Conservation (phyloP, 2,329 filamentous ascomycete genomes). For the Ceratocystis eucalypticola region DNA sequence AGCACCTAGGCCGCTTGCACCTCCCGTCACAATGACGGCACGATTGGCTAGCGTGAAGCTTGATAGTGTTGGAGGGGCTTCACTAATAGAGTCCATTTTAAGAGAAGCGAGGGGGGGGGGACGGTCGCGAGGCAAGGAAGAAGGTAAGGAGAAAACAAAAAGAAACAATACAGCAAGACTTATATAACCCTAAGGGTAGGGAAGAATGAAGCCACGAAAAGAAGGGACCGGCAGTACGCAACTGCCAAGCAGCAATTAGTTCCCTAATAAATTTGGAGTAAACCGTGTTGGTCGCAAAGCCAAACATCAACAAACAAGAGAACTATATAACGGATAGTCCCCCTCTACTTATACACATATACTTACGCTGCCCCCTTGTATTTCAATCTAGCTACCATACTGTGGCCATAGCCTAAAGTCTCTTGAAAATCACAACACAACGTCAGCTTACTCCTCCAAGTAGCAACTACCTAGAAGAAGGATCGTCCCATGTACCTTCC, state of each 20-base stretch:
- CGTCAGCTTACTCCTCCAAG: too few species aligned
- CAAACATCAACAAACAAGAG: too few species aligned
- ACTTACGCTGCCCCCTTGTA: too few species aligned
- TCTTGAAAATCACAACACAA: neutral
- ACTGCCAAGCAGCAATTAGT: too few species aligned
- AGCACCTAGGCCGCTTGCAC: constrained; percentile 74
- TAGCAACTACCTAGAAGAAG: neutral
- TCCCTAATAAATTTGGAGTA: too few species aligned
- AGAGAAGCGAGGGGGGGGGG: too few species aligned
- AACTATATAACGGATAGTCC: too few species aligned
- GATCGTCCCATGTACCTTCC: neutral
- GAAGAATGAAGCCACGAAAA: neutral
- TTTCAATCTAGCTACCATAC: too few species aligned
- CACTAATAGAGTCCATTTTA: neutral
- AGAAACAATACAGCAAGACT: neutral
- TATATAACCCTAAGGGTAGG: too few species aligned
- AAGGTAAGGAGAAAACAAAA: neutral
- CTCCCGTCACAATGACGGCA: constrained; percentile 77
- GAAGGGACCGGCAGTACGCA: too few species aligned
- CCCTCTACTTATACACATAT: too few species aligned
- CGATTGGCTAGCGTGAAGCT: constrained; percentile 76
- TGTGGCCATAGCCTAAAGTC: neutral
- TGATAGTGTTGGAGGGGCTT: constrained; percentile 51
- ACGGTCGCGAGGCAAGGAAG: neutral
- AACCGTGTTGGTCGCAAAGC: too few species aligned